Evolutionary conservation across 495 filamentous ascomycete species (phyloP).

Genomic region (Aspergillus sclerotiicarbonarius): DNA sequence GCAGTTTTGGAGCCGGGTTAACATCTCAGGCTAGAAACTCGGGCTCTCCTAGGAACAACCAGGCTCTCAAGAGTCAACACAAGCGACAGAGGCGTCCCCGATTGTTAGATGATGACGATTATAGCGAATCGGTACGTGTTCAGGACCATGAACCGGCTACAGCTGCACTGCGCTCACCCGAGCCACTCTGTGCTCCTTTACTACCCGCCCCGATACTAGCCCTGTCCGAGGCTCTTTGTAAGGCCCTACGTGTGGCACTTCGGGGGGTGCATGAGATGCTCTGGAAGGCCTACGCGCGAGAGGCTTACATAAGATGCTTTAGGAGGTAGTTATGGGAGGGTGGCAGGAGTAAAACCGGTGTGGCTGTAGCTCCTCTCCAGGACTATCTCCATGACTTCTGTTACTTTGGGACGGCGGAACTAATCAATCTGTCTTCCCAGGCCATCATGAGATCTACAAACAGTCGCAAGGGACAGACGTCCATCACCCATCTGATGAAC

Average conservation of each 20-base stretch:
- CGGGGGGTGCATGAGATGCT: too few species aligned
- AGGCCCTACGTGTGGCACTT: too few species aligned
- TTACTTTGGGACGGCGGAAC: constrained; percentile 11
- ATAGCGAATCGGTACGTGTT: constrained; percentile 70
- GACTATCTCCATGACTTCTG: constrained; percentile 1
- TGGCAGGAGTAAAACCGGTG: too few species aligned
- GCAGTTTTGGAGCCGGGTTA: constrained; percentile 61
- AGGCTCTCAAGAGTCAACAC: constrained; percentile 72
- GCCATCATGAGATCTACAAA: constrained; percentile 78
- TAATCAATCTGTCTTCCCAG: constrained; percentile 35
- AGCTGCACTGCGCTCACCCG: too few species aligned
- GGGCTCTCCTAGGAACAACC: constrained; percentile 64
- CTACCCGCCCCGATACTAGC: too few species aligned
- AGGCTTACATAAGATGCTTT: too few species aligned
- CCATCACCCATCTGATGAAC: constrained; percentile 95
- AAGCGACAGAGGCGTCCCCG: constrained; percentile 56
- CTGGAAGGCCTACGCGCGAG: too few species aligned
- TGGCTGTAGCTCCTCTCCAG: too few species aligned
- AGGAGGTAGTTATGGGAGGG: too few species aligned
- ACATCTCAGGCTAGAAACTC: constrained; percentile 44
- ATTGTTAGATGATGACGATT: constrained; percentile 72
- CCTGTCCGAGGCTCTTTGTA: too few species aligned
- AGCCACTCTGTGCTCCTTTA: background rate
- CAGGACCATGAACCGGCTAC: background rate
- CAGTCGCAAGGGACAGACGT: constrained; percentile 88